Percentiles rank a stretch among this genome's conserved stretches.
phyloP scores from a whole-genome alignment of 192 early-diverging fungal genomes.

The Backusella sp. region DNA sequence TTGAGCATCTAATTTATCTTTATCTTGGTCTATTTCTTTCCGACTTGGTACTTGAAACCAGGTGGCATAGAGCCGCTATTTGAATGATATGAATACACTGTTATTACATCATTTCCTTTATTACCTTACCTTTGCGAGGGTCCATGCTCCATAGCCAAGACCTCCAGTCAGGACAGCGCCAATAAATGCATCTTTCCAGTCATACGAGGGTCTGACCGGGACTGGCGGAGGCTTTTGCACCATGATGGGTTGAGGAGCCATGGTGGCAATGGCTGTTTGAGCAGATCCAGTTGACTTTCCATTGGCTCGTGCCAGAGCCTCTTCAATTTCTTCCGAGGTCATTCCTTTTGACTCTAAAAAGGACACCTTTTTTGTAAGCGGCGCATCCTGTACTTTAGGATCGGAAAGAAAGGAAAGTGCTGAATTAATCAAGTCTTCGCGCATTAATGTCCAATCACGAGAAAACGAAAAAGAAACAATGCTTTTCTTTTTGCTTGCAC shows the following conservation, averaged over 20 bases:
- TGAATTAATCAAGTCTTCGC: constrained; percentile 73
- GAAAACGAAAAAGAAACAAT: not conserved
- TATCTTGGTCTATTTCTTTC: constrained; percentile 69
- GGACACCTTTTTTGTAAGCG: constrained; percentile 87
- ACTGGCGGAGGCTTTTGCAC: constrained; percentile 33
- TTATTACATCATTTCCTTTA: not conserved
- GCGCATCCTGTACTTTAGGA: constrained; percentile 85
- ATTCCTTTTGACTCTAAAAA: constrained; percentile 97
- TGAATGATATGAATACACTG: not conserved
- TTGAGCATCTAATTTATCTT: constrained; percentile 65
- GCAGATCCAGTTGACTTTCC: constrained; percentile 36
- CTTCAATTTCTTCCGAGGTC: constrained; percentile 88
- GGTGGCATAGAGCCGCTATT: constrained; percentile 56
- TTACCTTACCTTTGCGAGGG: constrained; percentile 63
- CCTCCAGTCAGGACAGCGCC: constrained; percentile 85
- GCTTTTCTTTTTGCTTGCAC: not conserved
- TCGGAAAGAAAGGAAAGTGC: constrained; percentile 93
- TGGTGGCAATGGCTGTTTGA: constrained; percentile 2
- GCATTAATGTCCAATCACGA: constrained; percentile 27
- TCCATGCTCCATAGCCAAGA: constrained; percentile 79
- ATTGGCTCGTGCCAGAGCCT: constrained; percentile 69
- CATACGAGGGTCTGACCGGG: constrained; percentile 58
- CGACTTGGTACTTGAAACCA: constrained; percentile 59
- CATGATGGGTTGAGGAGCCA: not conserved
- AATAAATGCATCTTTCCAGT: constrained; percentile 95